A percentile compares a stretch with the other conserved stretches of the same genome.
phyloP scores from a whole-genome alignment of 2,329 filamentous ascomycete species.

The Cadophora sp. region DNA sequence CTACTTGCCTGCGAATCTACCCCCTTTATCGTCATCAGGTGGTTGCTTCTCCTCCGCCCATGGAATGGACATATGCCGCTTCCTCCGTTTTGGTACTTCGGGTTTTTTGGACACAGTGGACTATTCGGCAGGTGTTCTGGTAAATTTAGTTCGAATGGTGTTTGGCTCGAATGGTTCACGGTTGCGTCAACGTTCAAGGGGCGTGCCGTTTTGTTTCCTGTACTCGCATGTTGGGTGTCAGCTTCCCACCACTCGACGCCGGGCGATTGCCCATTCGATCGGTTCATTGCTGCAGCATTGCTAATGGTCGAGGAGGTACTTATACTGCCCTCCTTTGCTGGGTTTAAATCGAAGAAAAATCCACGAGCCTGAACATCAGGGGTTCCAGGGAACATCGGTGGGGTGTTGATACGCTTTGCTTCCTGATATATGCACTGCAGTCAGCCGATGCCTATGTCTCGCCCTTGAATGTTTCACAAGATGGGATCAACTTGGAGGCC shows the following conservation, averaged over 20 bases:
- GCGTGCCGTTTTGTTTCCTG: slow-evolving; percentile 25
- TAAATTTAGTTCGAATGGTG: slow-evolving; percentile 47
- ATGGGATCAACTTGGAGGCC: background rate
- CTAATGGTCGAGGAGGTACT: slow-evolving; percentile 6
- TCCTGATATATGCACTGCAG: slow-evolving; percentile 31
- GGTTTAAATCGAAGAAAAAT: slow-evolving; percentile 41
- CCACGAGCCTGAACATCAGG: slow-evolving; percentile 30
- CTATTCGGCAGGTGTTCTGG: slow-evolving; percentile 53
- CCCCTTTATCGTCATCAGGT: slow-evolving; percentile 46
- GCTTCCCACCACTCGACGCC: slow-evolving; percentile 23
- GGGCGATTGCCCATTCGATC: slow-evolving; percentile 8
- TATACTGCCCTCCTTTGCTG: slow-evolving; percentile 18
- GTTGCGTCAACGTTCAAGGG: background rate
- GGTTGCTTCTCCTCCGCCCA: slow-evolving; percentile 40
- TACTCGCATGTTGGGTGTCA: slow-evolving; percentile 29
- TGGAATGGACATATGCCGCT: slow-evolving; percentile 52
- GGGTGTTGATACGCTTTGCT: slow-evolving; percentile 44
- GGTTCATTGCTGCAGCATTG: background rate
- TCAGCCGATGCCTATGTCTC: background rate
- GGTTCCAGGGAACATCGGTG: slow-evolving; percentile 37
- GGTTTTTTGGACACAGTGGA: slow-evolving; percentile 52
- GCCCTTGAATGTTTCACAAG: background rate
- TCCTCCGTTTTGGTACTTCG: slow-evolving; percentile 48
- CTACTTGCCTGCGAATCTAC: slow-evolving; percentile 15
- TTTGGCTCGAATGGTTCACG: slow-evolving; percentile 20